Conservation (phyloP, 352 stramenopile genomes). For the Phytophthora citrophthora region DNA sequence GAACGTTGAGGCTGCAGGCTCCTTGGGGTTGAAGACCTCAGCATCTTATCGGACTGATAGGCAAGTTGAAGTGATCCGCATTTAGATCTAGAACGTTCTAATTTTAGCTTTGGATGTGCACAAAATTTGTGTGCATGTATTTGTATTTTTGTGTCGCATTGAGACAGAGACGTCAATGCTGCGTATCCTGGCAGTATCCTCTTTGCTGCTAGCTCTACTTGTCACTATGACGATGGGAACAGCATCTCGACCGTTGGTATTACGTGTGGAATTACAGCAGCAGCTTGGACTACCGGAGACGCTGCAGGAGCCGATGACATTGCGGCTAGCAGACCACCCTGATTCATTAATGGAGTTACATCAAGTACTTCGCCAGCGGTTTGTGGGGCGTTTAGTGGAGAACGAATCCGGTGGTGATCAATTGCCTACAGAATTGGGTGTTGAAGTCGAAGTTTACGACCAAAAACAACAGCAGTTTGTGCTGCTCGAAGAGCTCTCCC, state of each 20-base stretch:
- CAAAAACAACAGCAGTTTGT: conserved; percentile 41
- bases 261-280: conserved; percentile 51
- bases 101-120: conserved; percentile 7
- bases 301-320: conserved; percentile 31
- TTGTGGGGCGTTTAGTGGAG: conserved; percentile 15
- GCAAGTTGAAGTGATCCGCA: conserved; percentile 18
- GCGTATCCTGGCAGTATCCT: conserved; percentile 18
- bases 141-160: too few relatives aligned
- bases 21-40: not conserved
- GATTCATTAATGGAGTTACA: conserved; percentile 30
- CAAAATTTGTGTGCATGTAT: conserved; percentile 2
- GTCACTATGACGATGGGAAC: conserved; percentile 19
- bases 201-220: conserved; percentile 20
- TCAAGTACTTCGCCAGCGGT: conserved; percentile 28
- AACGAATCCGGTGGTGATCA: not conserved
- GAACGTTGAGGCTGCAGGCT: not conserved
- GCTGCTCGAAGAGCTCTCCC: conserved; percentile 34
- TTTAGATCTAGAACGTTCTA: conserved; percentile 25
- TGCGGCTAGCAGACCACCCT: conserved; percentile 28
- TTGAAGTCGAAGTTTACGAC: conserved; percentile 54
- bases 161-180: conserved; percentile 12
- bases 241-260: conserved; percentile 9
- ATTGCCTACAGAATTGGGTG: conserved; percentile 11
- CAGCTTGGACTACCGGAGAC: conserved; percentile 22
- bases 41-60: conserved; percentile 23